phyloP scores from a whole-genome alignment of 768 basidiomycete species.

The Phanerochaete sordida region DNA sequence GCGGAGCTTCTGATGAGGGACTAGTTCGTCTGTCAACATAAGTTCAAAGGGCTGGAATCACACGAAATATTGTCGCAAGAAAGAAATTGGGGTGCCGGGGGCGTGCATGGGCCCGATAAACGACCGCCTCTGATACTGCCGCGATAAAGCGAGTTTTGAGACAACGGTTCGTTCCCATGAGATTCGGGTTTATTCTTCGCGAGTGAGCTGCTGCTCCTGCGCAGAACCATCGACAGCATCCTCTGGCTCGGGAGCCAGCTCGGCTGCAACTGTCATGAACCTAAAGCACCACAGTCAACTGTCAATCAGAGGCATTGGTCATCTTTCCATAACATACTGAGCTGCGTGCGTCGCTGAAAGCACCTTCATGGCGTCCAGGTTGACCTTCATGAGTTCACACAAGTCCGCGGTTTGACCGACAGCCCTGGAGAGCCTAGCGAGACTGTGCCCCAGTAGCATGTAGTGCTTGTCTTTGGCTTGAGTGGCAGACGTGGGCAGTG shows the following conservation, averaged over 20 bases:
- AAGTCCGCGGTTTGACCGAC: slow-evolving; percentile 73
- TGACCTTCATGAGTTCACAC: slow-evolving; percentile 71
- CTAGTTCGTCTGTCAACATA: background rate
- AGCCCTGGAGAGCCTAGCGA: slow-evolving; percentile 60
- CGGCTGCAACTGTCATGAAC: slow-evolving; percentile 49
- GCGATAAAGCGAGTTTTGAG: no score
- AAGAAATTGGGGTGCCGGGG: background rate
- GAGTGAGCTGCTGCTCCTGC: background rate
- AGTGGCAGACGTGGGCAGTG: slow-evolving; percentile 52
- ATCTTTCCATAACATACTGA: slow-evolving; percentile 49
- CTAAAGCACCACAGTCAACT: slow-evolving; percentile 22
- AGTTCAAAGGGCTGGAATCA: no score
- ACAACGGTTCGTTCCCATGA: no score
- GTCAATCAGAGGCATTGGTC: no score
- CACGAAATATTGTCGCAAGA: no score
- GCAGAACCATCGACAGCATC: background rate
- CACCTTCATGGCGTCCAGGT: slow-evolving; percentile 74
- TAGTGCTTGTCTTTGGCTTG: slow-evolving; percentile 83
- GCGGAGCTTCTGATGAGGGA: background rate
- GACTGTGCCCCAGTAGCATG: slow-evolving; percentile 64
- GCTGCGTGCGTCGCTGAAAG: slow-evolving; percentile 79
- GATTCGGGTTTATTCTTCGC: no score
- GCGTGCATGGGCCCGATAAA: background rate
- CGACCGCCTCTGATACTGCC: background rate
- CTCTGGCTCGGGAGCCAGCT: slow-evolving; percentile 32